Evolutionary conservation across 1,284 basidiomycete genomes (phyloP).

Genomic region (Cutaneotrichosporon arboriforme): DNA sequence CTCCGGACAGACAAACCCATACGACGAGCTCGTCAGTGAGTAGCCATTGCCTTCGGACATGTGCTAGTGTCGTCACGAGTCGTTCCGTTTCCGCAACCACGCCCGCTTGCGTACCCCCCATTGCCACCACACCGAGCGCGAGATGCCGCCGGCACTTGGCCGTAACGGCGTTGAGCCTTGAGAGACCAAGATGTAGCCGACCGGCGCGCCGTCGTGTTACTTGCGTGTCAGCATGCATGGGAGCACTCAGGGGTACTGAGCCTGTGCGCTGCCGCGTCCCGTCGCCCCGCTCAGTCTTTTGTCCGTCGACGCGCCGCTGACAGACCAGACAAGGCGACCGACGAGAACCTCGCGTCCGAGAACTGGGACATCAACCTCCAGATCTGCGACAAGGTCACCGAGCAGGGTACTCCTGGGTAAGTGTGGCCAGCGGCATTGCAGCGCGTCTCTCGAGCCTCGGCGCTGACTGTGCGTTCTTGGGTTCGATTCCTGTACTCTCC

Average conservation of each 20-base stretch:
- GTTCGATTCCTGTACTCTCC: neutral
- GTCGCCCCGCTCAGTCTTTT: too few relatives aligned
- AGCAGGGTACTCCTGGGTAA: conserved; percentile 77
- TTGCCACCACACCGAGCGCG: neutral
- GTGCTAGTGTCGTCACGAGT: neutral
- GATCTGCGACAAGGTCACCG: conserved; percentile 91
- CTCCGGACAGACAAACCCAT: conserved; percentile 60
- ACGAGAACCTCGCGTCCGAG: conserved; percentile 87
- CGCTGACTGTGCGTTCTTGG: too few relatives aligned
- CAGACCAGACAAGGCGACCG: conserved; percentile 77
- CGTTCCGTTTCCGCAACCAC: too few relatives aligned
- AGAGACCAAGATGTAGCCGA: too few relatives aligned
- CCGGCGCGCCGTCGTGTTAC: too few relatives aligned
- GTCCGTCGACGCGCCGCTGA: neutral
- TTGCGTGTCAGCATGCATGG: neutral
- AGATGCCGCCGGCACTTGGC: neutral
- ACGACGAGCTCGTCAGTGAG: conserved; percentile 90
- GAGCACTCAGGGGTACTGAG: too few relatives aligned
- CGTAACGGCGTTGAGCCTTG: too few relatives aligned
- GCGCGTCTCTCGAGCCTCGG: neutral
- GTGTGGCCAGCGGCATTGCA: conserved; percentile 30
- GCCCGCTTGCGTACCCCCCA: neutral
- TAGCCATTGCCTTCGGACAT: conserved; percentile 19
- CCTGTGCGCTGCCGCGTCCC: too few relatives aligned
- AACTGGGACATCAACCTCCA: conserved; percentile 95